A percentile compares a stretch with the other conserved stretches of the same genome.
phyloP scores from a whole-genome alignment of 1,284 basidiomycete genomes.

The Melanopsichium pennsylvanicum region DNA sequence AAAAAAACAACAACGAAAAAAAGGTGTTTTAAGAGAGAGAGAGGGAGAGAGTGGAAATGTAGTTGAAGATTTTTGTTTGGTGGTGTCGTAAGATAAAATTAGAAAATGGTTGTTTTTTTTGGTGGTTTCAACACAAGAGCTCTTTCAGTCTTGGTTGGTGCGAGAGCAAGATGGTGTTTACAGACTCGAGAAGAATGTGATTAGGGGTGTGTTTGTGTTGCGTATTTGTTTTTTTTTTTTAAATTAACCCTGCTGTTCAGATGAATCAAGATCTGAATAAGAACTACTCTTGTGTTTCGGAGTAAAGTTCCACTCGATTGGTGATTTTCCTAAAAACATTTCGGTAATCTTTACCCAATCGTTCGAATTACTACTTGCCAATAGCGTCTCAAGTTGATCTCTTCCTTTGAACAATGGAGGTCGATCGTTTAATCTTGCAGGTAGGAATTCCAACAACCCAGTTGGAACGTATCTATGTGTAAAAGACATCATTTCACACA shows the following conservation, averaged over 20 bases:
- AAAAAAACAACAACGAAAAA: too few relatives aligned
- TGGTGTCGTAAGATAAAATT: too few relatives aligned
- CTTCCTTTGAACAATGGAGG: slow-evolving; percentile 85
- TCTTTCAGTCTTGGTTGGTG: too few relatives aligned
- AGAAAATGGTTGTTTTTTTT: too few relatives aligned
- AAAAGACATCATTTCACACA: slow-evolving; percentile 93
- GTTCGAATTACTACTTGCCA: slow-evolving; percentile 80
- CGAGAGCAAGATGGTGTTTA: too few relatives aligned
- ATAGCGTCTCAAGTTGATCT: slow-evolving; percentile 80
- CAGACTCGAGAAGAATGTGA: too few relatives aligned
- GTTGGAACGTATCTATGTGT: slow-evolving; percentile 94
- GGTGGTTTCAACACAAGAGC: too few relatives aligned
- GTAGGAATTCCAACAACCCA: slow-evolving; percentile 85
- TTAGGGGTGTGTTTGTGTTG: too few relatives aligned
- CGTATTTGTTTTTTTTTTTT: too few relatives aligned
- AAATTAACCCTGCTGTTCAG: slow-evolving; percentile 45
- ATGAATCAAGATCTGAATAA: slow-evolving; percentile 22
- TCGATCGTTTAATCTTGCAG: slow-evolving; percentile 85
- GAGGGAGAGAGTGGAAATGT: too few relatives aligned
- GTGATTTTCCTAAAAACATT: slow-evolving; percentile 84
- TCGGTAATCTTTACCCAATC: slow-evolving; percentile 96
- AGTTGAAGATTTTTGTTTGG: too few relatives aligned
- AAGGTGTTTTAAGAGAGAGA: too few relatives aligned
- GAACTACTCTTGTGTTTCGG: slow-evolving; percentile 62
- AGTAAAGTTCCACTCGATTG: slow-evolving; percentile 72